A percentile compares a stretch with the other conserved stretches of the same genome.
phyloP scores from a whole-genome alignment of 176 grass and related monocot genomes.

The Ampelocalamus luodianensis region DNA sequence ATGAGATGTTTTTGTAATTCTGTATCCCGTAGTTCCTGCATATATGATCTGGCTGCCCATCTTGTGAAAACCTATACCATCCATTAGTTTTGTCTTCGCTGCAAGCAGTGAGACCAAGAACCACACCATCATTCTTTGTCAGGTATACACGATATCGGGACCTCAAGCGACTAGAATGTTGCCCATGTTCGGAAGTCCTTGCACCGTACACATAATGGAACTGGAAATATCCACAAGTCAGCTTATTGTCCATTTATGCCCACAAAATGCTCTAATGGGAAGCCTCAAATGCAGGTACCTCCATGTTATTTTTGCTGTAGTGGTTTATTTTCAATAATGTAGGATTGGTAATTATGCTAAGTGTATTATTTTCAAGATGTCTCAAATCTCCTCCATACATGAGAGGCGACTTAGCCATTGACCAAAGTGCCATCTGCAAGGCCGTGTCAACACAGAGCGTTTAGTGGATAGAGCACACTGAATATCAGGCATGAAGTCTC shows the following conservation, averaged over 20 bases:
- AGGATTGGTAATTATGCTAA: slow-evolving; percentile 78
- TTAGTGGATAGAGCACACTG: slow-evolving; percentile 28
- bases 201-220: slow-evolving; percentile 63
- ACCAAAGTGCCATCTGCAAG: slow-evolving; percentile 87
- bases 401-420: slow-evolving; percentile 86
- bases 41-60: slow-evolving; percentile 60
- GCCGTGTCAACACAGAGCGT: slow-evolving; percentile 6
- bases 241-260: slow-evolving; percentile 12
- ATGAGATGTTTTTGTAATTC: slow-evolving; percentile 45
- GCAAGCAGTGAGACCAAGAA: slow-evolving; percentile 69
- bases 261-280: slow-evolving; percentile 3
- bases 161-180: slow-evolving; percentile 29
- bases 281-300: slow-evolving; percentile 52
- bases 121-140: slow-evolving; percentile 43
- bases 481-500: slow-evolving; percentile 7
- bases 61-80: slow-evolving; percentile 62
- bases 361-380: slow-evolving; percentile 59
- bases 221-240: slow-evolving; percentile 53
- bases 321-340: slow-evolving; percentile 82
- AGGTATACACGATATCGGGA: slow-evolving; percentile 30
- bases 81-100: slow-evolving; percentile 55
- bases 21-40: slow-evolving; percentile 52
- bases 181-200: slow-evolving; percentile 41
- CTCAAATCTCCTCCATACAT: slow-evolving; percentile 96
- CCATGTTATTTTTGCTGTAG: slow-evolving; percentile 78